These are phyloP conservation scores for Lunularia cruciata DNA, from an alignment of 225 moss, liverwort and hornwort genomes.

Conservation along the genomic window DNA sequence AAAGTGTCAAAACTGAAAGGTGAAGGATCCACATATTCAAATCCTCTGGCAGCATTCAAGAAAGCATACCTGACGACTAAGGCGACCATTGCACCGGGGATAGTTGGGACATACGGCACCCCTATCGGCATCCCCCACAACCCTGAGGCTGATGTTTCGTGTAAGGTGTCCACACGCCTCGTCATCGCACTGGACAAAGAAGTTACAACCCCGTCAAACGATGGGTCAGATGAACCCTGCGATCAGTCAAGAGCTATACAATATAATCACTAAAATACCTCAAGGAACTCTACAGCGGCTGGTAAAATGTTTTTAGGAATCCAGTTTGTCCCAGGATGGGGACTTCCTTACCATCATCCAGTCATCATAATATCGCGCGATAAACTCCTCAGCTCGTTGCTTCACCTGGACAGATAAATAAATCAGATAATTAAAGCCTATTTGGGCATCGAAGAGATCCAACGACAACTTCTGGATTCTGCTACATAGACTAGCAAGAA, in stretches of 20 bases:
- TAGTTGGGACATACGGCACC: constrained; percentile 95
- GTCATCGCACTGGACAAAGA: constrained; percentile 79
- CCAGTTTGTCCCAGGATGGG: neutral
- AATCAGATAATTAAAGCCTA: too few relatives aligned
- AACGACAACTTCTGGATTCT: too few relatives aligned
- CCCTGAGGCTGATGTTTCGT: constrained; percentile 73
- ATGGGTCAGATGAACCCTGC: too few relatives aligned
- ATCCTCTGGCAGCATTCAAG: too few relatives aligned
- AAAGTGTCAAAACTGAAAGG: too few relatives aligned
- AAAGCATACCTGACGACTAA: constrained; percentile 61
- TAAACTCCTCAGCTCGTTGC: constrained; percentile 82
- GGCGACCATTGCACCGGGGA: constrained; percentile 86
- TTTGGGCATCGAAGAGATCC: too few relatives aligned
- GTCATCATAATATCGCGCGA: constrained; percentile 85
- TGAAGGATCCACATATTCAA: too few relatives aligned
- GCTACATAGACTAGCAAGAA: too few relatives aligned
- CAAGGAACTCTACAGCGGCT: too few relatives aligned
- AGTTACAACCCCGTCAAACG: neutral
- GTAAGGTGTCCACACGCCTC: constrained; percentile 89
- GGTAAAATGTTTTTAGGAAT: neutral
- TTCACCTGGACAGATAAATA: constrained; percentile 59
- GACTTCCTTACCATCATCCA: constrained; percentile 66
- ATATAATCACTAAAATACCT: too few relatives aligned
- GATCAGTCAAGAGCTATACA: neutral
- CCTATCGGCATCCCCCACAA: constrained; percentile 81